Percentiles rank a stretch among this genome's conserved stretches.
These are phyloP conservation scores for Starmerella asiatica DNA, from an alignment of 805 yeast genomes.

Conservation along the genomic window DNA sequence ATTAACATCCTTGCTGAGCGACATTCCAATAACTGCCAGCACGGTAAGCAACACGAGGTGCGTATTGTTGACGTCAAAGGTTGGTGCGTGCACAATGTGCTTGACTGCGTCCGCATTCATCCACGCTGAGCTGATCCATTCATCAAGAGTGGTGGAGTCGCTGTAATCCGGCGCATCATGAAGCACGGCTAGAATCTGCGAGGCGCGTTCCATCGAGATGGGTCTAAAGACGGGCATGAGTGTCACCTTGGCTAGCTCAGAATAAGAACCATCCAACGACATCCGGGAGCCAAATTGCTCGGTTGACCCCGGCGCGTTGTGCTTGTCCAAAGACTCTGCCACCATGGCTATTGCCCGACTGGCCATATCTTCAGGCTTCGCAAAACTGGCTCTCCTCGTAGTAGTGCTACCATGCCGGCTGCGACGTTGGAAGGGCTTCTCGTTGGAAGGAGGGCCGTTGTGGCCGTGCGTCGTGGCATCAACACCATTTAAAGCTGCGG, in stretches of 20 bases:
- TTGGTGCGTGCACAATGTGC: slow-evolving; percentile 22
- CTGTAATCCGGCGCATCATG: not conserved
- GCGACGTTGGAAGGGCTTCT: not conserved
- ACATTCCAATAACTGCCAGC: slow-evolving; percentile 24
- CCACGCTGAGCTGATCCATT: slow-evolving; percentile 20
- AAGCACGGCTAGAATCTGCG: slow-evolving; percentile 2
- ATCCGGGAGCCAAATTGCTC: not conserved
- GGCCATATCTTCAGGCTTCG: not conserved
- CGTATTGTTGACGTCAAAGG: slow-evolving; percentile 21
- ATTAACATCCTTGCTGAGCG: slow-evolving; percentile 15
- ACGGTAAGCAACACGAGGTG: slow-evolving; percentile 22
- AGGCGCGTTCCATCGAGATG: slow-evolving; percentile 6
- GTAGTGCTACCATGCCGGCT: not conserved
- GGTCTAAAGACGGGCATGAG: slow-evolving; percentile 1
- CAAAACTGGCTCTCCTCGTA: too few relatives aligned
- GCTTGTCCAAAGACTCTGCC: too few relatives aligned
- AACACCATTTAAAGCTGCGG: not conserved
- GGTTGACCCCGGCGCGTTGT: not conserved
- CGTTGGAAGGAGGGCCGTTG: not conserved
- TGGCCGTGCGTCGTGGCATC: not conserved
- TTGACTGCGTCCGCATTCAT: slow-evolving; percentile 16
- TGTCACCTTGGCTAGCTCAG: not conserved
- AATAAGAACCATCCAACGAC: not conserved
- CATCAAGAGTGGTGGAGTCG: not conserved
- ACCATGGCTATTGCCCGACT: not conserved